Evolutionary conservation across 108 stramenopile species (phyloP).

Genomic region (Schizochytrium sp.): DNA sequence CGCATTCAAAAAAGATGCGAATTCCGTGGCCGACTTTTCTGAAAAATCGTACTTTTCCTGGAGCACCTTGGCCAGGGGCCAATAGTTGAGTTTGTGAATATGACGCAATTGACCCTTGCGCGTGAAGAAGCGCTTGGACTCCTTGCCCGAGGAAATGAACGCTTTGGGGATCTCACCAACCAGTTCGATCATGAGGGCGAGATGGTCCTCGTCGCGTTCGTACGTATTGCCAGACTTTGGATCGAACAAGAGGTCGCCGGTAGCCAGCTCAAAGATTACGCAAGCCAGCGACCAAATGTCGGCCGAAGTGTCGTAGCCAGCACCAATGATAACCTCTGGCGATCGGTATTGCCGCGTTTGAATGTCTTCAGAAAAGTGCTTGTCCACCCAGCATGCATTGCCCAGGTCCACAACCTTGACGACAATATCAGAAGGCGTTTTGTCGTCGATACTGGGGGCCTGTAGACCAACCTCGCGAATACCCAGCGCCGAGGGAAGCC

Average conservation of each 20-base stretch:
- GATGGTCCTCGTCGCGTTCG: constrained; percentile 88
- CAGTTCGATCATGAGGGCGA: constrained; percentile 95
- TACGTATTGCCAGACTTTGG: constrained; percentile 67
- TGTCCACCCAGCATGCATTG: constrained; percentile 94
- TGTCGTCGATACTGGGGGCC: neutral
- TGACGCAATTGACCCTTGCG: constrained; percentile 87
- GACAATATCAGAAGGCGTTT: neutral
- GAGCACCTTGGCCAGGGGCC: constrained; percentile 86
- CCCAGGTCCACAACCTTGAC: constrained; percentile 86
- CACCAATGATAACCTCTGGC: constrained; percentile 84
- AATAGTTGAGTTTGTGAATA: constrained; percentile 92
- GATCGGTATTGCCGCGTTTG: constrained; percentile 94
- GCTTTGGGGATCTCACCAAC: constrained; percentile 87
- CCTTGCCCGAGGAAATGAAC: constrained; percentile 67
- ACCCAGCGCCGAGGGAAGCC: neutral
- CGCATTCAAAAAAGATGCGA: constrained; percentile 71
- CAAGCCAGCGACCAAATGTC: constrained; percentile 98
- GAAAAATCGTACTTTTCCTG: constrained; percentile 77
- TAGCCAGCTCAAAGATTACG: constrained; percentile 90
- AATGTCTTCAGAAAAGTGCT: constrained; percentile 96
- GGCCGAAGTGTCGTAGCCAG: constrained; percentile 82
- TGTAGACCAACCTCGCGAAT: constrained; percentile 1
- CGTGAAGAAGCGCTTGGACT: constrained; percentile 89
- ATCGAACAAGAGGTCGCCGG: constrained; percentile 93
- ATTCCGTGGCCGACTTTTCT: constrained; percentile 63